Evolutionary conservation across 2,329 filamentous ascomycete genomes (phyloP).

Genomic region (Aureobasidium pullulans): DNA sequence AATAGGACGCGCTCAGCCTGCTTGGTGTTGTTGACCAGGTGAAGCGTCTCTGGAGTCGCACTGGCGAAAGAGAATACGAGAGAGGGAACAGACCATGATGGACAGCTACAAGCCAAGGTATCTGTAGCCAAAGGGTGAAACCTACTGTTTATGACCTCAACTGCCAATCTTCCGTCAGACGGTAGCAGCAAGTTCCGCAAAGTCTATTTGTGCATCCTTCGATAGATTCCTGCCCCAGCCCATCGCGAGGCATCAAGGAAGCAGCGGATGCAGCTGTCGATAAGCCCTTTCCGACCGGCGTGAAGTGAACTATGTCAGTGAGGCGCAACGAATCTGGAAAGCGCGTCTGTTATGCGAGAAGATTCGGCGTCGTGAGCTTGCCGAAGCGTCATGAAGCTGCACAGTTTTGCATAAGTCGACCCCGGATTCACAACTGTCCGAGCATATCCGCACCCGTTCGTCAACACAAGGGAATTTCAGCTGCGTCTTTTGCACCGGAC

Average conservation of each 20-base stretch:
- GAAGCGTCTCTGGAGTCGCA: background rate
- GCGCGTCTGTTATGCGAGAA: no score
- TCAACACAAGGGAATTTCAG: no score
- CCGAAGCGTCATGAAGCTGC: no score
- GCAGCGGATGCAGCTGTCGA: background rate
- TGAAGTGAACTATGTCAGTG: background rate
- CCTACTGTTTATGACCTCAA: background rate
- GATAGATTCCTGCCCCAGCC: background rate
- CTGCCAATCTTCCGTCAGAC: slow-evolving; percentile 6
- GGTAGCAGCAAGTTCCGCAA: background rate
- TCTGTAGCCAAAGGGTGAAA: background rate
- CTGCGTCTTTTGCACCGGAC: no score
- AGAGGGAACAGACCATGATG: background rate
- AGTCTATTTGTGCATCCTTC: slow-evolving; percentile 11
- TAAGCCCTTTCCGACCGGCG: background rate
- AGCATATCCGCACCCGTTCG: no score
- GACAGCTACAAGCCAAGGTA: background rate
- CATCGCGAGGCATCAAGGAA: background rate
- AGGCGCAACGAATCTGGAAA: background rate
- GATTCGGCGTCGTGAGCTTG: no score
- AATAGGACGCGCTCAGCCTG: background rate
- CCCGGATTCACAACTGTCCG: no score
- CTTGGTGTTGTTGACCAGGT: background rate
- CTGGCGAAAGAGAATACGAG: background rate
- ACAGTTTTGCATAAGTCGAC: no score